Conservation (phyloP, 2,329 filamentous ascomycete genomes). For the Coniella lustricola region DNA sequence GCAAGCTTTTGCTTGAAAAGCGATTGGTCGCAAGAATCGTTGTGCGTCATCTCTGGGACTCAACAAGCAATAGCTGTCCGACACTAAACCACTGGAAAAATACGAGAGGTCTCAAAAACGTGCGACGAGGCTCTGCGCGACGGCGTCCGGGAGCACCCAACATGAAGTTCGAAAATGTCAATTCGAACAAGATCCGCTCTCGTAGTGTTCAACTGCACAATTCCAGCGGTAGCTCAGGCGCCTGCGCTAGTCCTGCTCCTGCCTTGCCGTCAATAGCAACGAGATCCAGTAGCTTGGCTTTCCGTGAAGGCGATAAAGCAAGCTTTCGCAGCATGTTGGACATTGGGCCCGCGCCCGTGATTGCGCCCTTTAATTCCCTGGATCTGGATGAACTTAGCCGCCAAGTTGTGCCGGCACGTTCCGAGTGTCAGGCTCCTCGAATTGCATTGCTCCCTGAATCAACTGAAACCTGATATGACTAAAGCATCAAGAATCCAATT, state of each 20-base stretch:
- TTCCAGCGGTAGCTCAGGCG: too few relatives aligned
- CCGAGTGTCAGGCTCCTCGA: conserved; percentile 31
- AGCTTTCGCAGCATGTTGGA: conserved; percentile 49
- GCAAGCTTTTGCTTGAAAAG: neutral
- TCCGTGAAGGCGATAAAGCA: conserved; percentile 27
- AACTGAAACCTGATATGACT: neutral
- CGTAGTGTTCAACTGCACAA: conserved; percentile 44
- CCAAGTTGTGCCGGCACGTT: conserved; percentile 19
- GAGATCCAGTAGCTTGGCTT: conserved; percentile 29
- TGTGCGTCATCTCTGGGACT: neutral
- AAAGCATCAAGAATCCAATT: neutral
- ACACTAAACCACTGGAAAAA: neutral
- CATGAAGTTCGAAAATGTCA: conserved; percentile 35
- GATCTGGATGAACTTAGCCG: conserved; percentile 39
- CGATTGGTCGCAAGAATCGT: neutral
- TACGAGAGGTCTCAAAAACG: conserved; percentile 17
- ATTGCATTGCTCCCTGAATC: conserved; percentile 14
- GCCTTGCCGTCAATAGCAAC: conserved; percentile 23
- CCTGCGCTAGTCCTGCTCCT: conserved; percentile 14
- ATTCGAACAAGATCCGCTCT: conserved; percentile 37
- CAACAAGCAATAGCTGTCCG: neutral
- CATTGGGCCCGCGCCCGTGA: conserved; percentile 40
- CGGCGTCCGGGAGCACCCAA: conserved; percentile 24
- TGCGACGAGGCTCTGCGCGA: conserved; percentile 35
- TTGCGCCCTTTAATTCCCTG: conserved; percentile 36